phyloP scores from a whole-genome alignment of 345 rosid species.

The Murraya koenigii region DNA sequence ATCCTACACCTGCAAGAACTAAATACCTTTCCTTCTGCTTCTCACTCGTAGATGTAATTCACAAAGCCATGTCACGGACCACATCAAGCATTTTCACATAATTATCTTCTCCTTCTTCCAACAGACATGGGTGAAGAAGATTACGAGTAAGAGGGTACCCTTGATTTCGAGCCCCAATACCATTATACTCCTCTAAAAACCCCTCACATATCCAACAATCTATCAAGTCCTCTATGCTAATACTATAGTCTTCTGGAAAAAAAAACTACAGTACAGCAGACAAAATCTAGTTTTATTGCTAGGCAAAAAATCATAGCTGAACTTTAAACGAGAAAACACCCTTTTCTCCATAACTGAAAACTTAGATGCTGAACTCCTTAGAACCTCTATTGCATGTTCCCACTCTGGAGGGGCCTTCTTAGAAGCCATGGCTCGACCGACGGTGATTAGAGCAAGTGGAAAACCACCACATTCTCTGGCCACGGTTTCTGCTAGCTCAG shows the following conservation, averaged over 20 bases:
- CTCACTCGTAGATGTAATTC: conserved; percentile 23
- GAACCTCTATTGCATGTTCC: background rate
- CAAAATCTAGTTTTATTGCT: background rate
- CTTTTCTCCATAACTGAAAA: background rate
- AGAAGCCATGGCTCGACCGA: background rate
- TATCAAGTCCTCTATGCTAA: background rate
- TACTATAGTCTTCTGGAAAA: conserved; percentile 17
- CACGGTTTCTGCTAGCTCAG: background rate
- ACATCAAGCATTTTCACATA: conserved; percentile 41
- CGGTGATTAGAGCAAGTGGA: conserved; percentile 3
- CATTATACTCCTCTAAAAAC: conserved; percentile 13
- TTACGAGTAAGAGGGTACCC: conserved; percentile 24
- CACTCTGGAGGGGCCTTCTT: background rate
- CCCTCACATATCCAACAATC: conserved; percentile 31
- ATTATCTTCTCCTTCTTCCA: conserved; percentile 15
- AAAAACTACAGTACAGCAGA: conserved; percentile 8
- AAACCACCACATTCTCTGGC: conserved; percentile 9
- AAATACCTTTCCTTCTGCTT: conserved; percentile 9
- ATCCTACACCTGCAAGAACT: conserved; percentile 14
- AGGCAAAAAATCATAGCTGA: conserved; percentile 5
- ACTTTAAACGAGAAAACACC: background rate
- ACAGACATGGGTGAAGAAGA: conserved; percentile 22
- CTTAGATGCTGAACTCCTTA: background rate
- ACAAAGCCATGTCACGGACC: conserved; percentile 39
- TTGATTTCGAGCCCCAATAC: background rate